Percentiles rank a stretch among this genome's conserved stretches.
phyloP scores from a whole-genome alignment of 345 rosid species.

The Aethionema arabicum region DNA sequence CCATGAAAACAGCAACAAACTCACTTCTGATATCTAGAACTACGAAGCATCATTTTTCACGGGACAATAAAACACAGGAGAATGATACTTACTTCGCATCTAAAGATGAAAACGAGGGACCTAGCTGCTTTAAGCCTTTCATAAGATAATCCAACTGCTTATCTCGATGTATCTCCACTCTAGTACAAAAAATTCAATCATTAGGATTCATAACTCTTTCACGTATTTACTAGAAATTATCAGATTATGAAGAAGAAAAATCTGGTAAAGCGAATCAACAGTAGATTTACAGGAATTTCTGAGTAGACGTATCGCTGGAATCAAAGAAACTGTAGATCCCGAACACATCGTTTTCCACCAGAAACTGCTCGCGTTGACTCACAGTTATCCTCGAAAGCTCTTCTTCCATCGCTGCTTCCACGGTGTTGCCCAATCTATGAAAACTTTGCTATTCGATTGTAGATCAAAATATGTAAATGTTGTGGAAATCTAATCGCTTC shows the following conservation, averaged over 20 bases:
- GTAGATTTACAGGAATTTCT: constrained; percentile 47
- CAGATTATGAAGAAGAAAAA: constrained; percentile 10
- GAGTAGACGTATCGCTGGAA: constrained; percentile 45
- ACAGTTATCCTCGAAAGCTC: constrained; percentile 45
- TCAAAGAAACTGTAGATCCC: constrained; percentile 53
- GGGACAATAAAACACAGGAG: background rate
- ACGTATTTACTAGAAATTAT: background rate
- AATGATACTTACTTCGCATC: constrained; percentile 66
- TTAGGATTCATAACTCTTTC: constrained; percentile 4
- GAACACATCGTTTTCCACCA: constrained; percentile 60
- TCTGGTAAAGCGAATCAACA: background rate
- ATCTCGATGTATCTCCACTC: constrained; percentile 80
- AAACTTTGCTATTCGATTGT: too few species aligned
- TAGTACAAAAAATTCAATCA: constrained; percentile 33
- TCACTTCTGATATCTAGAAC: background rate
- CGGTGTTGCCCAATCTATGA: background rate
- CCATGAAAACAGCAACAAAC: constrained; percentile 1
- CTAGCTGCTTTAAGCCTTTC: constrained; percentile 59
- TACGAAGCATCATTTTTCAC: background rate
- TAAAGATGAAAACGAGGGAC: constrained; percentile 59
- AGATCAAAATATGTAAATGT: too few species aligned
- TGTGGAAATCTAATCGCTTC: too few species aligned
- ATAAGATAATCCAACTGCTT: constrained; percentile 71
- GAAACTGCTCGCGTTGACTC: constrained; percentile 64
- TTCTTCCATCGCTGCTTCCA: constrained; percentile 40